Evolutionary conservation across 768 basidiomycete species (phyloP), one percentile per base, ranked within the genome.

Genomic region (Lactifluus volemus): DNA sequence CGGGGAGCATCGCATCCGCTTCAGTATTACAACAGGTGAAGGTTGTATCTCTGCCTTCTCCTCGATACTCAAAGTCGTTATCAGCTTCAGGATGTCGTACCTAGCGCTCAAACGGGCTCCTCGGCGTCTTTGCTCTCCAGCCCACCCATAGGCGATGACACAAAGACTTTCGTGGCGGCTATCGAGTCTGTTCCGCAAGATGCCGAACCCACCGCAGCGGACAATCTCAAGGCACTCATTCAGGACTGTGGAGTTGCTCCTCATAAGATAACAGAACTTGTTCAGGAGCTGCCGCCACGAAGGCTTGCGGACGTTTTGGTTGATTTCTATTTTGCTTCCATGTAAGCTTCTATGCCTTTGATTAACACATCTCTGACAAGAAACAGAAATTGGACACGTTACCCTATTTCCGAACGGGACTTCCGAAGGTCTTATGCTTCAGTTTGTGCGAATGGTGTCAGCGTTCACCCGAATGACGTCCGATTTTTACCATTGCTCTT

Each of bases 231-330:
- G 70, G 84, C 84, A 49, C 79, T 98, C 39, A 86, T 96, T 41
- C 88, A 89, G 72, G 93, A 98, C 71, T 98, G 90, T 71, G 94
- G 94, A 6, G 91, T 95, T 41, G 84, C 88, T 17, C 90, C 93
- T 1, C 88, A 92, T 63, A 93, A 93, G 72, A 85, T 98, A 49
- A 84, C 88, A 1, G 94, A 96, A 69, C 81, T 98, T 10, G 77
- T 95, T 19, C 85, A 90, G 69, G 93, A 96, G 67, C 79, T 98
- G 48, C 94, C 94, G 49, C 87, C 89, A 5, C 82, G 81, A 57
- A 77, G 83, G 54, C 79, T 86, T 29, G 86, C 89, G 4, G 85
- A 91, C 67, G 82, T 82, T 34, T 82, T 96, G 21, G 78, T 96
- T 61, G 86, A 94, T 68, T 85, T 89, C 71, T 95, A 91, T 66